Evolutionary conservation across 78 protist species (phyloP), one percentile per base, ranked within the genome.

Genomic region (Tieghemostelium lacteum): DNA sequence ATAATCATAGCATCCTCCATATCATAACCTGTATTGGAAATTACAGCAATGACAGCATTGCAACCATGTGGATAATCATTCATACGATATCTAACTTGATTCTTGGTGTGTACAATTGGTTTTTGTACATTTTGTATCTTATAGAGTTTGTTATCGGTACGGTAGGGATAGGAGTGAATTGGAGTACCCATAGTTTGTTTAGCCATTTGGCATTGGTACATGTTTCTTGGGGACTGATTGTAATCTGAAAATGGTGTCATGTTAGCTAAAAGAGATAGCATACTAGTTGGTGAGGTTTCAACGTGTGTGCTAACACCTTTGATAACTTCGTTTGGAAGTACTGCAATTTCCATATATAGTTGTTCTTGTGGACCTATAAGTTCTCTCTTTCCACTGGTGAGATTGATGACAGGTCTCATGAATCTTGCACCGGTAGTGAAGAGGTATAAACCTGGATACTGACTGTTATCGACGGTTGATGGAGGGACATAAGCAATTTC

Each of bases 121-220:
- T 67, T 55, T 86, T 99, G 99, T 29, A 96, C 95, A 19, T 87
- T 92, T 55, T 65, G 87, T 37, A 98, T 2, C 42, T 94, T 94
- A 85, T 97, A 98, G 19, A 96, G 14, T 88, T 98, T 99, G 92
- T 96, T 97, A 75, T 99, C 99, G 14, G 91, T 33, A 54, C 99
- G 95, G 73, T 94, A 75, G 31, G 87, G 70, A 65, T 64, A 61
- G 1, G 97, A 37, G 64, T 93, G 95, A 57, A 33, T 1, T 36
- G 99, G 99, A 2, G 92, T 78, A 64, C 98, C 99, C 99, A 98
- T 97, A 29, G 99, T 96, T 80, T 98, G 99, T 87, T 98, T 98
- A 12, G 95, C 96, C 99, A 97, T 95, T 78, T 93, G 95, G 58
- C 95, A 93, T 66, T 99, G 99, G 93, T 98, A 98, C 98, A 99